Base-by-base conservation (phyloP, 2,329 filamentous ascomycete species). In the Beauveria sp. region DNA sequence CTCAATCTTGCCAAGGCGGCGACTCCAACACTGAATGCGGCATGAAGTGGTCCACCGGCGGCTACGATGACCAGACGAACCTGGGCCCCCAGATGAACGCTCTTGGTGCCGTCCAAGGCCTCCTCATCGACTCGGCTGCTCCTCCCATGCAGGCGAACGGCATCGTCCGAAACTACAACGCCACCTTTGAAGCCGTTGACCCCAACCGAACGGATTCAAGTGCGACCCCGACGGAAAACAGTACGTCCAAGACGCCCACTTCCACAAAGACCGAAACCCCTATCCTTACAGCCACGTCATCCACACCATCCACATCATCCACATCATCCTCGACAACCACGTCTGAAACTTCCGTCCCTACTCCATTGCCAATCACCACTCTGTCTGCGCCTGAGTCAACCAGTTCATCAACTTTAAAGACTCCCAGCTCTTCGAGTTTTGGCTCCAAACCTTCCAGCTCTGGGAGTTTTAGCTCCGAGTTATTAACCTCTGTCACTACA, bases 31-130 rank as follows among this genome's bases (percentile, higher is more conserved):
- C 76, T 2, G 75, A 77, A 20, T 89, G 86, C 67, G 85, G 86
- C n/a, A 75, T 83, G 68, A 82, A 80, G 69, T 89, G 86, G 86
- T 87, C 85, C 64, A 74, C 77, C 1, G 79, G 79, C 45, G 80
- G 77, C 1, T 86, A 78, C 64, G 86, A 88, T 67, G 79, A 78
- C 43, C 75, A 72, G 26, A 70, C 75, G 0, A 84, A 85, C 2
- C 76, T 88, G 6, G 86, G 86, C 5, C 83, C 87, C 72, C 80
- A 88, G 69, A 85, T 88, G 83, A 82, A 79, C 61, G 86, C 84
- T 1, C 77, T 88, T 55, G 86, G 88, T 73, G 78, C 80, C 1
- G 76, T 88, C 18, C 85, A 88, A 69, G 84, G 84, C 3, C 74
- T 87, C 3, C 73, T 89, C 54, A 74, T 77, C 16, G 67, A 72